Evolutionary conservation across 768 basidiomycete genomes (phyloP), one percentile per base, ranked within the genome.

Genomic region (Auricularia sp.): DNA sequence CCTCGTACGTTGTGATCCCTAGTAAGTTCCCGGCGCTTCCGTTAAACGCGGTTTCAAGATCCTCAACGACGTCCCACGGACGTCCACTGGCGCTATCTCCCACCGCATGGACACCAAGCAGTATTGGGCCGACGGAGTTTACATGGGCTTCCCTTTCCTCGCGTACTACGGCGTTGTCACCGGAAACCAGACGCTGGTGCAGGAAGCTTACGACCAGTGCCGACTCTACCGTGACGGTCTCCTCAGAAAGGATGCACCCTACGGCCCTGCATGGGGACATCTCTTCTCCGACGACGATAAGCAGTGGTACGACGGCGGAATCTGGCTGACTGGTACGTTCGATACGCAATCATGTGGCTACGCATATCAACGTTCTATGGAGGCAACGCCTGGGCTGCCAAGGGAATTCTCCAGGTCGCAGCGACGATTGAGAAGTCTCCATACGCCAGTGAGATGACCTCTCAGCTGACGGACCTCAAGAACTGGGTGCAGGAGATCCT

Each of bases 91-190:
- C 14, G 79, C 78, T 8, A 79, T 80, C 62, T 77, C 76, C 2
- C 77, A 78, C 63, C 74, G 79, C 14, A 68, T 67, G 33, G 73
- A 75, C 56, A 66, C 72, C 61, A 66, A 67, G 53, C 75, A 77
- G 67, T 72, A 73, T 64, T 78, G 72, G 76, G 72, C 76, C 34
- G 76, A 77, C 65, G 73, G 69, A 16, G 74, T 79, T 0, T 79
- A 74, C 68, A 79, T 79, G 78, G 79, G 76, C 3, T 77, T 77
- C 34, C 79, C 79, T 11, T 81, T 77, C 70, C 70, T 81, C 36
- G 78, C 79, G 29, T 77, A 74, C 67, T 78, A 76, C 67, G 80
- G 75, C 5, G 77, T 72, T 3, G 66, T 74, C 29, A 70, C 67
- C 23, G 63, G 67, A 12, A 77, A 80, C 66, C 72, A 74, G 61